Evolutionary conservation across 208 protist species (phyloP).

Genomic region (Trypanosoma mega): DNA sequence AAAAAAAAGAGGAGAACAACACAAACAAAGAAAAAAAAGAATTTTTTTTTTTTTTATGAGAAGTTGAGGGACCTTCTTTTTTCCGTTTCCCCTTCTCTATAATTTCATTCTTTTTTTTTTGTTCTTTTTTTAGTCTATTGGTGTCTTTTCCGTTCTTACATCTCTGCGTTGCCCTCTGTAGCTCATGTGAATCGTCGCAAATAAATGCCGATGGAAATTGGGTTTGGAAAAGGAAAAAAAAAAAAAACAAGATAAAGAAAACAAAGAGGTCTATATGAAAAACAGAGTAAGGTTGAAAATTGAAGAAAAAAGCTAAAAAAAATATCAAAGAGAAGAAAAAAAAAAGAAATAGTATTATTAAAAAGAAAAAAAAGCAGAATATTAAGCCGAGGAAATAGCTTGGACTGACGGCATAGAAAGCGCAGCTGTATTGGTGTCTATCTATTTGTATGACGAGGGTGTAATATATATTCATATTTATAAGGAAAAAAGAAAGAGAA

Average conservation of each 20-base stretch:
- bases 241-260: not conserved
- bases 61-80: too few relatives aligned
- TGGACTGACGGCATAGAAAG: too few relatives aligned
- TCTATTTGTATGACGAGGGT: too few relatives aligned
- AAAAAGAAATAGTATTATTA: slow-evolving; percentile 4
- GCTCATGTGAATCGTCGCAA: not conserved
- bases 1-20: not conserved
- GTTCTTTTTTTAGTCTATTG: not conserved
- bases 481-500: not conserved
- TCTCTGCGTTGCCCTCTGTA: not conserved
- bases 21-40: not conserved
- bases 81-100: too few relatives aligned
- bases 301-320: too few relatives aligned
- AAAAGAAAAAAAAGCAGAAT: not conserved
- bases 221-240: not conserved
- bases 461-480: slow-evolving; percentile 4
- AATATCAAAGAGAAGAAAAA: not conserved
- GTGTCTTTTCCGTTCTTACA: not conserved
- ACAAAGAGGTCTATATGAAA: too few relatives aligned
- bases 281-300: too few relatives aligned
- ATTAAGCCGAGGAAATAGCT: too few relatives aligned
- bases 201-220: not conserved
- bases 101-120: not conserved
- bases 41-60: too few relatives aligned
- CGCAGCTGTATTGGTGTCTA: too few relatives aligned